Conservation (phyloP, 257 asterid genomes). For the Cordia subcordata region DNA sequence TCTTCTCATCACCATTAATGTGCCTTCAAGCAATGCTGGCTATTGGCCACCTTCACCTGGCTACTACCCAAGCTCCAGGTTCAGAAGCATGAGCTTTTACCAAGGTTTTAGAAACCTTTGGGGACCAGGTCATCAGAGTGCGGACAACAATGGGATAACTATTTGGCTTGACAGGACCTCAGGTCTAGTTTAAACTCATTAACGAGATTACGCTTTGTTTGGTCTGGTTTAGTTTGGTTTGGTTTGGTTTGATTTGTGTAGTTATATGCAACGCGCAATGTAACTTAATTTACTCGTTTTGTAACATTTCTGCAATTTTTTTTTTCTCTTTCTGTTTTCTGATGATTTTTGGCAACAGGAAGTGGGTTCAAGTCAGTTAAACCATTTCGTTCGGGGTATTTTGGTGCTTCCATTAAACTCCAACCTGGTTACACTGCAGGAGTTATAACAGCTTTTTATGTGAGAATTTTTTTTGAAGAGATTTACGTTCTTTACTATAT, state of each 20-base stretch:
- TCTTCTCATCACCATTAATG: constrained; percentile 9
- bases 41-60: constrained; percentile 81
- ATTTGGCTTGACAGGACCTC: constrained; percentile 85
- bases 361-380: constrained; percentile 97
- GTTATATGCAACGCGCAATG: neutral
- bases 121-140: constrained; percentile 69
- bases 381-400: constrained; percentile 89
- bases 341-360: constrained; percentile 35
- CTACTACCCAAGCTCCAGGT: constrained; percentile 62
- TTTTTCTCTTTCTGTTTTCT: neutral
- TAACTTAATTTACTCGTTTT: too few species aligned
- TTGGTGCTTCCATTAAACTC: constrained; percentile 84
- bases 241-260: neutral
- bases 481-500: too few species aligned
- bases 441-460: constrained; percentile 93
- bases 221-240: neutral
- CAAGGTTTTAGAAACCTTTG: constrained; percentile 62
- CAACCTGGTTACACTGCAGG: constrained; percentile 97
- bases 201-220: too few species aligned
- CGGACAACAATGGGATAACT: constrained; percentile 54
- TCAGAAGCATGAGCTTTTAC: constrained; percentile 53
- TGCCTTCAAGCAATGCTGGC: constrained; percentile 36
- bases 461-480: constrained; percentile 20
- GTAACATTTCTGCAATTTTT: neutral
- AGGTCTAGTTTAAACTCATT: constrained; percentile 28